Base-by-base conservation (phyloP, 768 basidiomycete species). In the Clathrus columnatus region DNA sequence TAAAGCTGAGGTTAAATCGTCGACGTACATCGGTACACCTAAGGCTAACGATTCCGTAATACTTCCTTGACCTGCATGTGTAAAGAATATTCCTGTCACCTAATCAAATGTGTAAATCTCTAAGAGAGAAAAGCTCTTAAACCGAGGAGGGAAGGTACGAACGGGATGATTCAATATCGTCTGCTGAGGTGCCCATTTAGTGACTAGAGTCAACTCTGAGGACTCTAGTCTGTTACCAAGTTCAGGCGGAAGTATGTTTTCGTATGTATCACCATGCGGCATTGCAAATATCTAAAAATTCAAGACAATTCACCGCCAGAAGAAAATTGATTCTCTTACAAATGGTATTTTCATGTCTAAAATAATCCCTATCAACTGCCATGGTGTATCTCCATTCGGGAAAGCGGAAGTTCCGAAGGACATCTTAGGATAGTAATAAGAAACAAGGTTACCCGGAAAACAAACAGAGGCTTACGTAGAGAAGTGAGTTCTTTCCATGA, bases 151-250 rank as follows among this genome's bases (percentile, higher is more conserved):
- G 18, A 16, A 36, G 7, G 36, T n/a, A 57, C 64, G 32, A 48
- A 65, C 66, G 1, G 61, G 63, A 43, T 67, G 64, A 18, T 50
- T 41, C 7, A 67, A 58, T 20, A 65, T 59, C 16, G 56, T 43
- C 46, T 67, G 65, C 29, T 67, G 65, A 4, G 65, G 65, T 2
- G 62, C 51, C 65, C 64, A 67, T 1, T 54, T 49, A 8, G 61
- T 54, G 24, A 67, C 50, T 14, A 65, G 7, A 2, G 5, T 63
- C 64, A 29, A 61, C 20, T 11, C 62, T 59, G 18, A 63, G 17
- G 58, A 62, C 14, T 42, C 32, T 27, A 54, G 23, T 5, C 64
- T 53, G 30, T 57, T 62, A 32, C 55, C 28, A 17, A 28, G 51
- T 16, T 62, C 60, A 4, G 61, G 53, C 6, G 61, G 61, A 17